Evolutionary conservation across 1,284 basidiomycete species (phyloP).

Genomic region (Malassezia obtusa): DNA sequence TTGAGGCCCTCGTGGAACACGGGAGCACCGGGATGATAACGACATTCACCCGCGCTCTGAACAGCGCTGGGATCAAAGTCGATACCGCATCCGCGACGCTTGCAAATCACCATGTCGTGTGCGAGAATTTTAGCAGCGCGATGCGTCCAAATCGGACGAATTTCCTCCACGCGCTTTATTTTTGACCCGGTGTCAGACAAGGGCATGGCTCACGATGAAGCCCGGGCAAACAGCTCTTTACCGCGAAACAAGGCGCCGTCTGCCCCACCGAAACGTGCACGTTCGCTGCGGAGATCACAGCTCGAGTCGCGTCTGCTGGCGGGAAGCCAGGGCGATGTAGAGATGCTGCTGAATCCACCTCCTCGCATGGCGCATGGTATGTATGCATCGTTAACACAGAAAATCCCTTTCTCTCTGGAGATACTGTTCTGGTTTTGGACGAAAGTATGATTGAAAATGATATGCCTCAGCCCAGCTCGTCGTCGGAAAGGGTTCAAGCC

Average conservation of each 20-base stretch:
- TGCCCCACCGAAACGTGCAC: not conserved
- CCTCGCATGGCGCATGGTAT: not conserved
- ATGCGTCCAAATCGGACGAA: not conserved
- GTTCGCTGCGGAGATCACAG: conserved; percentile 8
- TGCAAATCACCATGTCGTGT: conserved; percentile 36
- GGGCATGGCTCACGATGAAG: no score
- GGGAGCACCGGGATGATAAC: conserved; percentile 42
- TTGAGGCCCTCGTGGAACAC: conserved; percentile 47
- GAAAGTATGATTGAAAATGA: not conserved
- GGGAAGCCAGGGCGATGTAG: not conserved
- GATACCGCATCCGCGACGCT: conserved; percentile 40
- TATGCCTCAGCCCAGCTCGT: not conserved
- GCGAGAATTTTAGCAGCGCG: not conserved
- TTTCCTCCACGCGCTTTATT: no score
- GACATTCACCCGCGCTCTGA: conserved; percentile 18
- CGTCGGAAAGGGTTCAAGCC: not conserved
- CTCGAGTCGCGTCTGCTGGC: conserved; percentile 10
- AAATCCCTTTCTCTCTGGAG: conserved; percentile 5
- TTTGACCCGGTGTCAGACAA: no score
- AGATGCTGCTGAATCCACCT: conserved; percentile 9
- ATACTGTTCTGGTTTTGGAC: conserved; percentile 2
- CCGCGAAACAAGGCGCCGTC: not conserved
- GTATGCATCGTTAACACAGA: not conserved
- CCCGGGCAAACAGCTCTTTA: not conserved
- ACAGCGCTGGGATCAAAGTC: conserved; percentile 23